Evolutionary conservation across 129 eudicot genomes (phyloP).

Genomic region (Cynara cardunculus): DNA sequence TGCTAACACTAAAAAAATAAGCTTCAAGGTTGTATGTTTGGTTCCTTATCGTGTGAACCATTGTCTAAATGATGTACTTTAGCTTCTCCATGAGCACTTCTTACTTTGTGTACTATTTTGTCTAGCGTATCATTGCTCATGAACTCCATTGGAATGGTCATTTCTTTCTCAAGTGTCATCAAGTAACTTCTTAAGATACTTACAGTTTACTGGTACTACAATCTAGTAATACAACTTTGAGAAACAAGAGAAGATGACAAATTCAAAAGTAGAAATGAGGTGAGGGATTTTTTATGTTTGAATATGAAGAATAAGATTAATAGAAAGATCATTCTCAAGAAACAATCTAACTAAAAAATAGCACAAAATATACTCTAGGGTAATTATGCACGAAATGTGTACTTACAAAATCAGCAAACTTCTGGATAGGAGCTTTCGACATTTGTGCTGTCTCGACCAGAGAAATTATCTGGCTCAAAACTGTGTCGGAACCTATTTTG

Average conservation of each 20-base stretch:
- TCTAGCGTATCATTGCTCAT: neutral
- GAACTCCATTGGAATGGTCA: neutral
- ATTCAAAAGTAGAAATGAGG: neutral
- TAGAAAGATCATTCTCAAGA: neutral
- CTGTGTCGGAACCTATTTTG: conserved; percentile 83
- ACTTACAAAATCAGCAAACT: conserved; percentile 87
- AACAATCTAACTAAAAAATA: neutral
- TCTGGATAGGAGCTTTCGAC: conserved; percentile 97
- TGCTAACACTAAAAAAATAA: neutral
- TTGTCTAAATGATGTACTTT: neutral
- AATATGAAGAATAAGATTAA: neutral
- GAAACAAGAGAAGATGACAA: neutral
- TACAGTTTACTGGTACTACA: neutral
- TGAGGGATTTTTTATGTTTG: neutral
- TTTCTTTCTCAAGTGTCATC: neutral
- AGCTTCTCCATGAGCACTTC: neutral
- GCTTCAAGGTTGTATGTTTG: neutral
- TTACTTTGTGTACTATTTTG: neutral
- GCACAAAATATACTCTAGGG: neutral
- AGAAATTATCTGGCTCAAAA: conserved; percentile 90
- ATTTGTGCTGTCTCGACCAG: conserved; percentile 93
- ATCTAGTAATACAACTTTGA: neutral
- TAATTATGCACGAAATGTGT: neutral
- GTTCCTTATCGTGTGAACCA: neutral
- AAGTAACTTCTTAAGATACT: neutral